These are phyloP conservation scores for Chlorella sp. DNA, from an alignment of 139 green algal species.

Conservation along the genomic window DNA sequence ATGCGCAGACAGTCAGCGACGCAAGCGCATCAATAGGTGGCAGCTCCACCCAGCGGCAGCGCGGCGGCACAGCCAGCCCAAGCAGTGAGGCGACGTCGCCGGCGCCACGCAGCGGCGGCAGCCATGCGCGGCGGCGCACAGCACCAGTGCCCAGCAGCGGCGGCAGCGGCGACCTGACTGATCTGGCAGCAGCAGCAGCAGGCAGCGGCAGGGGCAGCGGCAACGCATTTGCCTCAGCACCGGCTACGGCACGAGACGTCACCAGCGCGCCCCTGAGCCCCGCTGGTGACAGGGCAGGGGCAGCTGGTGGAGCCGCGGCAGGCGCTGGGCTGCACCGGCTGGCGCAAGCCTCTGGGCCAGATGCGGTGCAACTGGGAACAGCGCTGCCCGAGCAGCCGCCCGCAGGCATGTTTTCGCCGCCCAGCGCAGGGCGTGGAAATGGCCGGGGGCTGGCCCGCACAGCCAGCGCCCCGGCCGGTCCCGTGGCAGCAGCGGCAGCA, in stretches of 20 bases:
- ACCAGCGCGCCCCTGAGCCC: too few species aligned
- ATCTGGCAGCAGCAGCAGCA: not conserved
- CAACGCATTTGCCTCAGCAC: not conserved
- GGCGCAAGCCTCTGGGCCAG: not conserved
- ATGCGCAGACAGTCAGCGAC: slow-evolving; percentile 4
- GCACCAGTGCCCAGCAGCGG: not conserved
- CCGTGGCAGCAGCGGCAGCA: slow-evolving; percentile 34
- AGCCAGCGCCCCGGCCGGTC: not conserved
- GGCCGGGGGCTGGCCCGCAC: not conserved
- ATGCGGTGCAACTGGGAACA: not conserved
- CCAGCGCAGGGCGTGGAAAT: too few species aligned
- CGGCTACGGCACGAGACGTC: not conserved
- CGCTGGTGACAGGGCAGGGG: not conserved
- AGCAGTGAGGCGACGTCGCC: not conserved
- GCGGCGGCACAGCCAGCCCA: not conserved
- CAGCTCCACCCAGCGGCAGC: slow-evolving; percentile 7
- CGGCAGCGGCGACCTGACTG: not conserved
- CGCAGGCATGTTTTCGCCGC: not conserved
- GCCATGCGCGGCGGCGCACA: not conserved
- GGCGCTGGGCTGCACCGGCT: slow-evolving; percentile 3
- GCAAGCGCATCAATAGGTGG: not conserved
- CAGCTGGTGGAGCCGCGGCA: not conserved
- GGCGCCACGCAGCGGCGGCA: not conserved
- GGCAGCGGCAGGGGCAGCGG: not conserved
- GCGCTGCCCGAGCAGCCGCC: not conserved